Conservation (phyloP, 441 rosid genomes). For the Iberis amara region DNA sequence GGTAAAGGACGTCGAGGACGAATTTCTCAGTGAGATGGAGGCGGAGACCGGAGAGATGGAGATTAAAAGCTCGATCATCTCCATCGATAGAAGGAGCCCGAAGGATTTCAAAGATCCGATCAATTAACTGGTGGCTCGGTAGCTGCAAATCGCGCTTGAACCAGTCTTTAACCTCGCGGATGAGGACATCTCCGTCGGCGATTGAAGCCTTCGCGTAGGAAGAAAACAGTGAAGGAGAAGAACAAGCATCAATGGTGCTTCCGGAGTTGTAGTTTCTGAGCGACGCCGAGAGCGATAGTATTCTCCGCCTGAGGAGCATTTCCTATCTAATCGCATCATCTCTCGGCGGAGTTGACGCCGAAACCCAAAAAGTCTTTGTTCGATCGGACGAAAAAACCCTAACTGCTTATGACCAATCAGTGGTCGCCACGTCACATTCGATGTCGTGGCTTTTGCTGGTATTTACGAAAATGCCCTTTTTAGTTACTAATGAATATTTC, state of each 20-base stretch:
- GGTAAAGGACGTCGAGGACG: conserved; percentile 52
- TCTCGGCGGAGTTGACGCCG: conserved; percentile 26
- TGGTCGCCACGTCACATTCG: conserved; percentile 15
- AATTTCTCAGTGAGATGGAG: conserved; percentile 46
- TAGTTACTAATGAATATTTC: conserved; percentile 7
- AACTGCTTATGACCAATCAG: conserved; percentile 4
- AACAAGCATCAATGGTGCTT: conserved; percentile 3
- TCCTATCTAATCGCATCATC: conserved; percentile 26
- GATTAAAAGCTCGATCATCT: conserved; percentile 29
- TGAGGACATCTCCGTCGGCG: conserved; percentile 35
- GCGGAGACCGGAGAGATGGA: conserved; percentile 38
- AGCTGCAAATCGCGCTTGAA: conserved; percentile 34
- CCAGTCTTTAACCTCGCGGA: conserved; percentile 47
- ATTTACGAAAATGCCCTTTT: conserved; percentile 15
- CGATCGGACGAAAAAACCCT: conserved; percentile 27
- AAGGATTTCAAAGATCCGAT: conserved; percentile 47
- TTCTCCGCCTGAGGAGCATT: conserved; percentile 51
- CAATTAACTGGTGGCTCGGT: conserved; percentile 25
- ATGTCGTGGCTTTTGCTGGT: conserved; percentile 33
- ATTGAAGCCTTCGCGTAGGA: conserved; percentile 2
- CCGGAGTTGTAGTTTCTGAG: conserved; percentile 16
- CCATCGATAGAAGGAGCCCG: conserved; percentile 30
- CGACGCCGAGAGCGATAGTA: conserved; percentile 33
- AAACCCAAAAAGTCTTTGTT: conserved; percentile 12
- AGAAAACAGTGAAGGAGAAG: conserved; percentile 9